Conservation (phyloP, 345 rosid species). For the Cochlearia excelsa region DNA sequence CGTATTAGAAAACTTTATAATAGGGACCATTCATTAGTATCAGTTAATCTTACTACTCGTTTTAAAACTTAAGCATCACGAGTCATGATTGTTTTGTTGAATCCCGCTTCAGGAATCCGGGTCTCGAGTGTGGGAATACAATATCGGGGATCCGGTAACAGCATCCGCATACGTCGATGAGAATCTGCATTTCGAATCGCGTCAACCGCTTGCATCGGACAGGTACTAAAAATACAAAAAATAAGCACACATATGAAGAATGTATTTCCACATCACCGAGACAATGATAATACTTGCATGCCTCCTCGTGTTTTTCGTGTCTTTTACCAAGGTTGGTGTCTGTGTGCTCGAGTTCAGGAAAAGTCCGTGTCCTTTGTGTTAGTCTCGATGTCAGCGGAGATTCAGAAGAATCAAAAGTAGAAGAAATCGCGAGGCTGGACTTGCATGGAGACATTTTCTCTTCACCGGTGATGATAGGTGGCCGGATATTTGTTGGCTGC, state of each 20-base stretch:
- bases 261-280: background rate
- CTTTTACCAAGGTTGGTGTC: slow-evolving; percentile 64
- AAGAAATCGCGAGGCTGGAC: slow-evolving; percentile 52
- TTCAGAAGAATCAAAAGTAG: slow-evolving; percentile 40
- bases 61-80: slow-evolving; percentile 10
- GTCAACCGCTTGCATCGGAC: slow-evolving; percentile 41
- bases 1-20: background rate
- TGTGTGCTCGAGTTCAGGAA: slow-evolving; percentile 67
- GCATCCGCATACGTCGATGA: slow-evolving; percentile 90
- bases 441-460: slow-evolving; percentile 77
- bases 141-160: slow-evolving; percentile 70
- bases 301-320: background rate
- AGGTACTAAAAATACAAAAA: slow-evolving; percentile 44
- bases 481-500: slow-evolving; percentile 82
- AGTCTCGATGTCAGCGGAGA: slow-evolving; percentile 29
- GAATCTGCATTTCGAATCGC: slow-evolving; percentile 51
- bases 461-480: slow-evolving; percentile 91
- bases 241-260: slow-evolving; percentile 7
- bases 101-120: slow-evolving; percentile 61
- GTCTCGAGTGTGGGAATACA: slow-evolving; percentile 58
- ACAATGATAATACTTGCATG: background rate
- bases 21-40: slow-evolving; percentile 11
- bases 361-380: slow-evolving; percentile 51
- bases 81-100: slow-evolving; percentile 21
- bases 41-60: slow-evolving; percentile 19